Evolutionary conservation across 352 stramenopile genomes (phyloP).

Genomic region (Globisporangium carolinianum): DNA sequence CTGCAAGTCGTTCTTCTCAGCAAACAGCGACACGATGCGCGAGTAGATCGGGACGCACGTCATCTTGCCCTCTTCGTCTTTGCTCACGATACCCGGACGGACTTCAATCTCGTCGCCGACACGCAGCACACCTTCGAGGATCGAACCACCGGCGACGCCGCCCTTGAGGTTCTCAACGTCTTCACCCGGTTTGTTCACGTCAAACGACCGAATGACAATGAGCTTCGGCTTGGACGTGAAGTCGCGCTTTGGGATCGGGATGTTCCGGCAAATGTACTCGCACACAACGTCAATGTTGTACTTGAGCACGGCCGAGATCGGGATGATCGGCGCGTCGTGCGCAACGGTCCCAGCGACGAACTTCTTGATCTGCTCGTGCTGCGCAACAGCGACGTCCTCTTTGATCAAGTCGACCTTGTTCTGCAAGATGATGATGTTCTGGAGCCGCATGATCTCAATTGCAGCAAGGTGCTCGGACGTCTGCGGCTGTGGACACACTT

Average conservation of each 20-base stretch:
- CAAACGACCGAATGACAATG: conserved; percentile 99
- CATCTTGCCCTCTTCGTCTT: conserved; percentile 95
- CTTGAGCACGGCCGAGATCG: conserved; percentile 98
- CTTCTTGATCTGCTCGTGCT: conserved; percentile 97
- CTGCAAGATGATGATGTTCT: conserved; percentile 99
- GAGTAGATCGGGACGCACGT: conserved; percentile 92
- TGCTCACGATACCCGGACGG: conserved; percentile 98
- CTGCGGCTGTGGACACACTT: conserved; percentile 99
- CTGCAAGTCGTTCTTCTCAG: conserved; percentile 99
- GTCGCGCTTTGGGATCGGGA: conserved; percentile 97
- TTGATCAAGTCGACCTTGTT: conserved; percentile 99
- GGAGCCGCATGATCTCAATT: conserved; percentile 99
- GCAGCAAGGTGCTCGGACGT: conserved; percentile 99
- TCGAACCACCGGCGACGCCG: conserved; percentile 89
- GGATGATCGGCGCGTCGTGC: conserved; percentile 98
- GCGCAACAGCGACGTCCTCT: conserved; percentile 94
- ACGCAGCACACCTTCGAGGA: conserved; percentile 95
- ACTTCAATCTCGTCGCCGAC: conserved; percentile 99
- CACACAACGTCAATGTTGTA: conserved; percentile 99
- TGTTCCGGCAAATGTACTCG: conserved; percentile 99
- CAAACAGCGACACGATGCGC: conserved; percentile 95
- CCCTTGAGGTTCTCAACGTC: conserved; percentile 97
- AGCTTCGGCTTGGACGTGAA: conserved; percentile 97
- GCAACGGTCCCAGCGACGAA: conserved; percentile 89
- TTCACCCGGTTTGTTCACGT: conserved; percentile 99